phyloP scores from a whole-genome alignment of 164 flowering plant species.

The Annona squamosa region DNA sequence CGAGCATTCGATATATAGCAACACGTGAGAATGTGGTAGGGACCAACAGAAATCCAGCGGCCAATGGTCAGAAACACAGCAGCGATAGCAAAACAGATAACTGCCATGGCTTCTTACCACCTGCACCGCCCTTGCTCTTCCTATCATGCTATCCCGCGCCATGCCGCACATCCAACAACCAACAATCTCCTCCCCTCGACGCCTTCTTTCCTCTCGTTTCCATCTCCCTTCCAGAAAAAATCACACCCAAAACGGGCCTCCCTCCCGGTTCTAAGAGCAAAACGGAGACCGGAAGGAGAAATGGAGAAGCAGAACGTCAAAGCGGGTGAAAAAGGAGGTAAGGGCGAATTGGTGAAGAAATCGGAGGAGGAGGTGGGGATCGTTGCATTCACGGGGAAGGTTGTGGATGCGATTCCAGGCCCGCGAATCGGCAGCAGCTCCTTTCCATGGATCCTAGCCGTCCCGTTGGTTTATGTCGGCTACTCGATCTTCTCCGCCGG shows the following conservation, averaged over 20 bases:
- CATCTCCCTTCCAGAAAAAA: not conserved
- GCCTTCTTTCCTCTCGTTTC: not conserved
- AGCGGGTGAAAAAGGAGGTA: not conserved
- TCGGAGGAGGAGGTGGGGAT: not conserved
- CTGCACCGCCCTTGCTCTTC: not conserved
- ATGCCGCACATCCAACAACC: not conserved
- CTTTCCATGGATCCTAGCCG: constrained; percentile 6
- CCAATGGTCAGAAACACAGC: not conserved
- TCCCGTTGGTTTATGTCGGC: constrained; percentile 2
- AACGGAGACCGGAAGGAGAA: not conserved
- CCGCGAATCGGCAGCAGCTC: not conserved
- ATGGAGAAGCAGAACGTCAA: not conserved
- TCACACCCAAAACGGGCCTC: not conserved
- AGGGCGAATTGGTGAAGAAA: not conserved
- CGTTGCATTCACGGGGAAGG: not conserved
- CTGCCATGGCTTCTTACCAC: constrained; percentile 4
- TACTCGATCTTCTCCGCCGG: not conserved
- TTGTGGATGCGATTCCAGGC: not conserved
- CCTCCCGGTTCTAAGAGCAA: not conserved
- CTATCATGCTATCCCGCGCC: not conserved
- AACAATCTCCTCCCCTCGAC: not conserved
- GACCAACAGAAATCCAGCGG: not conserved
- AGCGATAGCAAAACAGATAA: not conserved
- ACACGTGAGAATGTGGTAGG: not conserved
- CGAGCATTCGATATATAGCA: not conserved